Evolutionary conservation across 2,329 filamentous ascomycete species (phyloP), one percentile per base, ranked within the genome.

Genomic region (Paracamarosporium sp.): DNA sequence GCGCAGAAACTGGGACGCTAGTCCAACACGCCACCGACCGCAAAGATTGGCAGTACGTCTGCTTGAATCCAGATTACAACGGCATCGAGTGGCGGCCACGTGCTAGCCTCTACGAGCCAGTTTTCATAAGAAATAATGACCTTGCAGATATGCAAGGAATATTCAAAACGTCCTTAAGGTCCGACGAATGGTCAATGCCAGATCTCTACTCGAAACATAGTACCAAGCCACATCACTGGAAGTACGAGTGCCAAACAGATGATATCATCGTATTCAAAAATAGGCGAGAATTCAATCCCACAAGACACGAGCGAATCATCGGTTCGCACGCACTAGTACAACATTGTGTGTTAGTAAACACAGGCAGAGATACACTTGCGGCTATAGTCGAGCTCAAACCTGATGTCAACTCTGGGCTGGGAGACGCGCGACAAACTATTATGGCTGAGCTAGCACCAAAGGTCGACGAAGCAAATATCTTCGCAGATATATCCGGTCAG

Each of bases 381-480:
- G 65, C 73, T 1, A 64, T 78, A 3, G 61, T 78, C 20, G 72
- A 77, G 56, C 60, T 70, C 12, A 22, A 47, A 15, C 17, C 55
- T 11, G 62, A 74, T n/a, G 51, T 56, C 20, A 62, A 60, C n/a
- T 62, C 59, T 8, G 64, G 65, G 41, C 55, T 65, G 27, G 28
- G 55, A 2, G 60, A 59, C 2, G 46, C 40, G 17, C 63, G 60
- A 41, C 52, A 52, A 36, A 59, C 79, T 1, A 57, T 83, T 1
- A 71, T 83, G 3, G 71, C 73, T 28, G 76, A 83, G 5, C 82
- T 81, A 76, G 62, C 59, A 60, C 74, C 76, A 0, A 72, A 67
- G 0, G 74, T 85, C 0, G 69, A 81, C 36, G 63, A 70, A 30
- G 82, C 81, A 0, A 85, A 85, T 40, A 65, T 68, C 1, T 55